Conservation (phyloP, 176 grass and related monocot species). For the Saccharum spontaneum region DNA sequence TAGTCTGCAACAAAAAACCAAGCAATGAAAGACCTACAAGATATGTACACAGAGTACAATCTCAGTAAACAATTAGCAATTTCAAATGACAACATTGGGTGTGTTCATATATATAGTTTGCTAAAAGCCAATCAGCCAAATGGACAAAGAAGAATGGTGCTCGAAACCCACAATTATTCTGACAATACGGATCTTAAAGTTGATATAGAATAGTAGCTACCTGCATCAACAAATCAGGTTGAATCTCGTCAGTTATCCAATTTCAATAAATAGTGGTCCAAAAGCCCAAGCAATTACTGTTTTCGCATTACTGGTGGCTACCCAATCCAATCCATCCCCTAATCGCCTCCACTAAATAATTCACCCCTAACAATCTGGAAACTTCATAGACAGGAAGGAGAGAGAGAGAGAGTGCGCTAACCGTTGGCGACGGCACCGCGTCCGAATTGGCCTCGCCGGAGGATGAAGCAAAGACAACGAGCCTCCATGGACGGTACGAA, state of each 20-base stretch:
- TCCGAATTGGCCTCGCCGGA: constrained; percentile 18
- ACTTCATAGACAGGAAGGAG: too few species aligned
- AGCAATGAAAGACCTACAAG: constrained; percentile 1
- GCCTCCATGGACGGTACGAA: constrained; percentile 20
- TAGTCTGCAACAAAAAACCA: neutral
- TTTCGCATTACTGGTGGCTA: neutral
- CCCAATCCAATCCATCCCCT: neutral
- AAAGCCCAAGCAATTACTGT: neutral
- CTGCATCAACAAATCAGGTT: neutral
- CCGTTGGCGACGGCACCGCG: constrained; percentile 16
- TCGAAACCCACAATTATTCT: constrained; percentile 6
- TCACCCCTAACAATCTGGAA: too few species aligned
- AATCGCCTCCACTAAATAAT: neutral
- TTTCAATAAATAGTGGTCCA: neutral
- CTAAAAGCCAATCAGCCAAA: neutral
- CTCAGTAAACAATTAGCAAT: neutral
- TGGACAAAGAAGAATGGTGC: constrained; percentile 20
- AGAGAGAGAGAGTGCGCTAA: neutral
- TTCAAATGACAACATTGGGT: neutral
- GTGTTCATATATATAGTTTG: constrained; percentile 17
- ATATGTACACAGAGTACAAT: neutral
- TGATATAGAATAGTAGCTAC: neutral
- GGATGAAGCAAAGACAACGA: constrained; percentile 22
- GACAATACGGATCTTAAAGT: neutral
- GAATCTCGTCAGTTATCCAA: neutral